A percentile compares a stretch with the other conserved stretches of the same genome.
phyloP scores from a whole-genome alignment of 768 basidiomycete genomes.

The Melanogaster broomeanus region DNA sequence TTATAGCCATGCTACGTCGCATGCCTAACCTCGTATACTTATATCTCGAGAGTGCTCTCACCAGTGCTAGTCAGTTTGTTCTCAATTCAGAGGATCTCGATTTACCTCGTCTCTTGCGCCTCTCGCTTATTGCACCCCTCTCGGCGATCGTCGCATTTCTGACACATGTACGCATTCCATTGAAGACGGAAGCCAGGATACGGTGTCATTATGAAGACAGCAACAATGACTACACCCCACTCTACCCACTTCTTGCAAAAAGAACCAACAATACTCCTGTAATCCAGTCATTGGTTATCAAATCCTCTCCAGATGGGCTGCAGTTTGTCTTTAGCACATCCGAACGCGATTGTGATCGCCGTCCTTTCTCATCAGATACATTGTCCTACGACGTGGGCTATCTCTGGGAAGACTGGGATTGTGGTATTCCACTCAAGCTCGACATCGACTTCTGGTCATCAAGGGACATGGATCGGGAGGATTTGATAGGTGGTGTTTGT shows the following conservation, averaged over 20 bases:
- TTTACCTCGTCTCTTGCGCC: slow-evolving; percentile 12
- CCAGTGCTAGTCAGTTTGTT: slow-evolving; percentile 8
- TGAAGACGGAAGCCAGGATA: slow-evolving; percentile 16
- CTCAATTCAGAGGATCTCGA: slow-evolving; percentile 2
- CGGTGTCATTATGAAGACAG: slow-evolving; percentile 12
- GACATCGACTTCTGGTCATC: slow-evolving; percentile 12
- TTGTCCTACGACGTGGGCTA: slow-evolving; percentile 4
- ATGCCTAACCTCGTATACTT: slow-evolving; percentile 37
- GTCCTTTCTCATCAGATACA: slow-evolving; percentile 7
- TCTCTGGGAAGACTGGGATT: slow-evolving; percentile 18
- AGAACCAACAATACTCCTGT: slow-evolving; percentile 11
- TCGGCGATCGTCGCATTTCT: slow-evolving; percentile 16
- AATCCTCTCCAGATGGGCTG: slow-evolving; percentile 6
- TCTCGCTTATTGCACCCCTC: slow-evolving; percentile 20
- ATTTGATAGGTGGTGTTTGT: slow-evolving; percentile 11
- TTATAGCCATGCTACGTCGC: slow-evolving; percentile 34
- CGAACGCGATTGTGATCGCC: slow-evolving; percentile 8
- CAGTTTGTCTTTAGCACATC: slow-evolving; percentile 18
- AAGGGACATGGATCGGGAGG: slow-evolving; percentile 9
- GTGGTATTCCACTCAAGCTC: slow-evolving; percentile 17
- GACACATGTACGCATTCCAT: slow-evolving; percentile 8
- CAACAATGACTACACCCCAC: slow-evolving; percentile 1
- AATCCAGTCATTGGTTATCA: slow-evolving; percentile 13
- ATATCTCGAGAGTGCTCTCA: slow-evolving; percentile 37
- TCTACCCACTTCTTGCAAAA: slow-evolving; percentile 15